These are phyloP conservation scores for Helicostylum pulchrum DNA, from an alignment of 192 early-diverging fungal genomes.

Conservation along the genomic window DNA sequence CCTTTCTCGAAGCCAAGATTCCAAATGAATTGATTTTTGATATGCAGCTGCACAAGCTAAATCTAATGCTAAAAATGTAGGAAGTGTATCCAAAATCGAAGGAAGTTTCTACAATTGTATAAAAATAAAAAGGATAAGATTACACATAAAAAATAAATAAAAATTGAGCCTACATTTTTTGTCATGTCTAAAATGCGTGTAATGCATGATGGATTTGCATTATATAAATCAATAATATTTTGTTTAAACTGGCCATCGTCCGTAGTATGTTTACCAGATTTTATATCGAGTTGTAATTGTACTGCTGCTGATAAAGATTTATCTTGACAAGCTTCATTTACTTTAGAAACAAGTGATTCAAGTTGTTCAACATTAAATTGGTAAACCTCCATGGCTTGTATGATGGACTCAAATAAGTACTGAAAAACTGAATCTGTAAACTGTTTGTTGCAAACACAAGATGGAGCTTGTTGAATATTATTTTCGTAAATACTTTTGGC, in stretches of 20 bases:
- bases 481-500: slow-evolving; percentile 12
- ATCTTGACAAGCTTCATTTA: background rate
- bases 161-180: slow-evolving; percentile 53
- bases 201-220: slow-evolving; percentile 52
- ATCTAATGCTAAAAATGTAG: slow-evolving; percentile 68
- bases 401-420: slow-evolving; percentile 57
- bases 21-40: slow-evolving; percentile 69
- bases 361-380: background rate
- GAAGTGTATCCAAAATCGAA: slow-evolving; percentile 60
- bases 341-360: slow-evolving; percentile 3
- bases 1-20: slow-evolving; percentile 76
- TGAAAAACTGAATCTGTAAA: slow-evolving; percentile 55
- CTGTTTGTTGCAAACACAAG: slow-evolving; percentile 39
- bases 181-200: slow-evolving; percentile 69
- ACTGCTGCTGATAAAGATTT: background rate
- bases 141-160: background rate
- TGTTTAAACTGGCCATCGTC: slow-evolving; percentile 46
- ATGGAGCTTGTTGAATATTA: slow-evolving; percentile 13
- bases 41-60: slow-evolving; percentile 72
- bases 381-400: background rate
- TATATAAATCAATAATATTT: slow-evolving; percentile 68
- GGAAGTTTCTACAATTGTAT: slow-evolving; percentile 35
- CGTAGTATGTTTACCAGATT: background rate
- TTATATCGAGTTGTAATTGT: background rate
- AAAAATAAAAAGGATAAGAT: background rate